Base-by-base conservation (phyloP, 1,284 basidiomycete genomes). In the Cryptococcus sp. region DNA sequence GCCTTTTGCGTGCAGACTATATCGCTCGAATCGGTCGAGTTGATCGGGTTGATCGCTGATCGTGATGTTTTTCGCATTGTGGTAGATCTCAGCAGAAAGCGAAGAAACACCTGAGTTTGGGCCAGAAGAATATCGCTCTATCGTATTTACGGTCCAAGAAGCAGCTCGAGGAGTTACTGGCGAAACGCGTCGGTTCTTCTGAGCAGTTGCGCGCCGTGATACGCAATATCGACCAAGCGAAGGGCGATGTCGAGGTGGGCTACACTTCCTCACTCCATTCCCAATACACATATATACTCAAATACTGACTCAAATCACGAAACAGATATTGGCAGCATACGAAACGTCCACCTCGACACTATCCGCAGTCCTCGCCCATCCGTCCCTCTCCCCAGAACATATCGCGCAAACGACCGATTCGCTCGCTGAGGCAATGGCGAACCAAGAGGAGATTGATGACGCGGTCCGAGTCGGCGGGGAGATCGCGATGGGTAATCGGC, bases 391-490 rank as follows among this genome's bases (percentile, higher is more conserved):
- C 62, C 83, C 85, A 6, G 88, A 88, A 19, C 84, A 84, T 50
- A 86, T 97, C 52, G 90, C 95, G 50, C 82, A 85, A 64, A 94
- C 91, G 1, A 88, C 96, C 84, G 90, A 93, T 38, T 87, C 87
- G 3, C 83, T 98, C 68, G 86, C 89, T 0, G 88, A 90, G 58
- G 88, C 88, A 1, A 87, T 91, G 60, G 86, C 86, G 0, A 87
- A 91, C 70, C 89, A 91, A 53, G 82, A 82, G 51, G 93, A 96
- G 67, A 82, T 96, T 27, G 88, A 95, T 67, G 85, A 90, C 31
- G 86, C 87, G 2, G 86, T 97, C 52, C 82, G 83, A 52, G 75
- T 86, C 42, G 88, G 87, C 22, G 85, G 84, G 1, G 84, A 88
- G 60, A 78, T 85, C 7, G 81, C 86, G 2, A 84, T 84, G 8